Base-by-base conservation (phyloP, 148 eudicot species). In the Fagopyrum esculentum region DNA sequence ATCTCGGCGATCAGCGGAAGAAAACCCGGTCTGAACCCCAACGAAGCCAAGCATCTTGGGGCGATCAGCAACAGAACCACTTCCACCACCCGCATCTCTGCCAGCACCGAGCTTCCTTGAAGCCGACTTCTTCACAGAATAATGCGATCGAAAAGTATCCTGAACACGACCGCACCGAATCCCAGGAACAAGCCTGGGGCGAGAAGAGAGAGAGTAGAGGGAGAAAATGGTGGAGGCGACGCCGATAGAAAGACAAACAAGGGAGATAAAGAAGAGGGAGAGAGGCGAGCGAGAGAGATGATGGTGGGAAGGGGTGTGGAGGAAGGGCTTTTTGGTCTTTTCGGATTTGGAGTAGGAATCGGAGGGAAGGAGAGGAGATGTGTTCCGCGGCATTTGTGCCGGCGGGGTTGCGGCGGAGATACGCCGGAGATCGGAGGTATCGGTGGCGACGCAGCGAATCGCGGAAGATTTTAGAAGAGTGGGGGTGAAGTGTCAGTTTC, bases 11-110 rank as follows among this genome's bases (percentile, higher is more conserved):
- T 81, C 89, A 11, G 46, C 71, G 0, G 85, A 76, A 1, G 78
- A 69, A 52, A 87, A 85, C 52, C 82, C 83, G 13, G 93, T 89
- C 77, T 83, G 88, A 73, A 89, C 84, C 1, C 93, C 93, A 5
- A 89, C 90, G 77, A 89, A 89, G 10, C 90, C 93, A 13, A 87
- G 75, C 45, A 87, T 45, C 69, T 89, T 89, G 0, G 84, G 88
- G 6, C 90, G 85, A 77, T 85, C 88, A 73, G 75, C 43, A 4
- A 54, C 35, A 17, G 55, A 68, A 4, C 55, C 73, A 46, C 59
- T 66, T 57, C 63, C 35, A 19, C 63, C 47, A 29, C 45, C 69
- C 16, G 44, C 69, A 72, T 47, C 72, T 8, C 72, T 59, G 6
- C 78, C 76, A 30, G 15, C 83, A 54, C 57, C 83, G 71, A 54